phyloP scores from a whole-genome alignment of 768 basidiomycete genomes.

The Xerocomus potaroensis region DNA sequence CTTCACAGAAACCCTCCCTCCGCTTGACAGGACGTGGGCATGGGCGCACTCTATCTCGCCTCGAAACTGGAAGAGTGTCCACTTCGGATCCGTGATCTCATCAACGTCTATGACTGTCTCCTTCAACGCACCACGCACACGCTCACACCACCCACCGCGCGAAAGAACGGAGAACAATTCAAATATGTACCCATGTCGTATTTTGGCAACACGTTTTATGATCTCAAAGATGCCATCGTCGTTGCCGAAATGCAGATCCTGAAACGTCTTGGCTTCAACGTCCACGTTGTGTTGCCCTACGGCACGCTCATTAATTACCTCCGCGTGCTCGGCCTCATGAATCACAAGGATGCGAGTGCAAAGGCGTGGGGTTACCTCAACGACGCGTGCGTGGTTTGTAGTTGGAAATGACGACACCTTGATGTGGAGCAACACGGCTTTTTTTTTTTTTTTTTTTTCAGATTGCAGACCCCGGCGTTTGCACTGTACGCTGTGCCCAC shows the following conservation, averaged over 20 bases:
- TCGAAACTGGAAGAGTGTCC: constrained; percentile 94
- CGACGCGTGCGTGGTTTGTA: constrained; percentile 76
- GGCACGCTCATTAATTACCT: constrained; percentile 94
- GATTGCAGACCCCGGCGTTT: constrained; percentile 91
- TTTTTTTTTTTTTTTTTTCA: too few relatives aligned
- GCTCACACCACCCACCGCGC: constrained; percentile 23
- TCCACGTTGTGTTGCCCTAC: constrained; percentile 89
- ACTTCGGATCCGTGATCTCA: constrained; percentile 85
- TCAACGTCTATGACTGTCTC: constrained; percentile 91
- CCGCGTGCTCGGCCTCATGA: constrained; percentile 80
- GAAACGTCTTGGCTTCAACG: constrained; percentile 93
- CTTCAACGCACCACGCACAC: constrained; percentile 67
- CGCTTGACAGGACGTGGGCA: constrained; percentile 66
- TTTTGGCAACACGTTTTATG: constrained; percentile 86
- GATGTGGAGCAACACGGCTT: too few relatives aligned
- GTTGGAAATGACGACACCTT: too few relatives aligned
- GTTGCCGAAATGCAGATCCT: constrained; percentile 97
- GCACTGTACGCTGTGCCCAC: constrained; percentile 85
- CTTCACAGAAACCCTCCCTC: constrained; percentile 7
- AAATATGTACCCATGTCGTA: constrained; percentile 85
- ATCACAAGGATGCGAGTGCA: constrained; percentile 63
- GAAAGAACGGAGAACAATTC: constrained; percentile 39
- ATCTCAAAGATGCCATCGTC: constrained; percentile 90
- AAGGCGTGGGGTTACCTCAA: constrained; percentile 94
- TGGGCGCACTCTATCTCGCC: constrained; percentile 84